Conservation (phyloP, 2,329 filamentous ascomycete genomes). For the Colletotrichum kahawae region DNA sequence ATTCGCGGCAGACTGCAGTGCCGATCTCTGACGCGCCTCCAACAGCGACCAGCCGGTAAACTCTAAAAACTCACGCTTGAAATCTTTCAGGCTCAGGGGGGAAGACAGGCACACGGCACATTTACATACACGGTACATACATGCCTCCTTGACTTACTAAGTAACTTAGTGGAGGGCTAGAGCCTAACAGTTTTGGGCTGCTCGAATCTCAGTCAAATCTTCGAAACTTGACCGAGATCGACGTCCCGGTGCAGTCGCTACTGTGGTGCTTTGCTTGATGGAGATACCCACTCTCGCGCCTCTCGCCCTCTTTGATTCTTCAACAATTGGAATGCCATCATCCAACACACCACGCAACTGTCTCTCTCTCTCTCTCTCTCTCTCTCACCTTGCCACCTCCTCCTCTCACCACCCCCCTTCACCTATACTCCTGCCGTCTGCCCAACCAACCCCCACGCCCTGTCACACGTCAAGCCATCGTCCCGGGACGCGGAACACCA, state of each 20-base stretch:
- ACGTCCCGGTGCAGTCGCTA: neutral
- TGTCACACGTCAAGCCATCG: neutral
- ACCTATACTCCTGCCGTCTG: neutral
- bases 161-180: neutral
- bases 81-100: constrained; percentile 2
- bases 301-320: neutral
- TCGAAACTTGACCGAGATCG: neutral
- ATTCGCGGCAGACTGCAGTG: neutral
- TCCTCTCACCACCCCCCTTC: neutral
- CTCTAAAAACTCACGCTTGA: constrained; percentile 16
- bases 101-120: neutral
- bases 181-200: constrained; percentile 9
- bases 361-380: neutral
- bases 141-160: neutral
- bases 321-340: neutral
- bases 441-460: constrained; percentile 2
- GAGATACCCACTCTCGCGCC: neutral
- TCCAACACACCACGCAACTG: neutral
- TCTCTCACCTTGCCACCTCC: neutral
- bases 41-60: constrained; percentile 10
- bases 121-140: no score
- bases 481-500: neutral
- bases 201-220: neutral
- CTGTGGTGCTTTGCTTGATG: neutral
- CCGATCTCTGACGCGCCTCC: constrained; percentile 7